Percentiles rank a stretch among this genome's conserved stretches.
Conservation (phyloP, 306 rosid species). For the Psophocarpus tetragonolobus region DNA sequence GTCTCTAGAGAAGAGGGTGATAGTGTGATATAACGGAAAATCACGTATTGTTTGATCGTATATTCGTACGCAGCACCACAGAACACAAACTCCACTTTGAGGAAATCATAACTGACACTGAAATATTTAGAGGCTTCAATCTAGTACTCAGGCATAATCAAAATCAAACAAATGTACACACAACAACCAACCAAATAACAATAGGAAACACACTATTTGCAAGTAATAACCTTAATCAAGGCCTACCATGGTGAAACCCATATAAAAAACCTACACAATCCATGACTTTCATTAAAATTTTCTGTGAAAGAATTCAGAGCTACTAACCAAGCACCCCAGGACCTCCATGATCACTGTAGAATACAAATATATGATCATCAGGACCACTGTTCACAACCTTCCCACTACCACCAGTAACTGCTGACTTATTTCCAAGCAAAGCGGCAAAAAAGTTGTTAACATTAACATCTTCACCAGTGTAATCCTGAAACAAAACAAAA, state of each 20-base stretch:
- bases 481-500: conserved; percentile 65
- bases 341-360: conserved; percentile 90
- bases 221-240: conserved; percentile 12
- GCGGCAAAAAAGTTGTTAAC: conserved; percentile 73
- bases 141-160: not conserved
- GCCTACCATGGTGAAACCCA: conserved; percentile 18
- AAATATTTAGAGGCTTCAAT: not conserved
- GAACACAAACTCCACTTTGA: not conserved
- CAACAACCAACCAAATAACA: conserved; percentile 18
- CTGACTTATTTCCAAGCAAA: conserved; percentile 82
- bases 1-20: not conserved
- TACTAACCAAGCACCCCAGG: conserved; percentile 96
- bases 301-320: not conserved
- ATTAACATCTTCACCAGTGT: conserved; percentile 73
- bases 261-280: conserved; percentile 1
- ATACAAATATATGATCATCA: conserved; percentile 85
- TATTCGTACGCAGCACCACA: not conserved
- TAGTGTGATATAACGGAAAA: not conserved
- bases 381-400: conserved; percentile 97
- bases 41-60: too few species aligned
- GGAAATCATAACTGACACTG: not conserved
- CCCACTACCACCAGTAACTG: conserved; percentile 88
- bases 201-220: not conserved
- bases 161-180: conserved; percentile 20
- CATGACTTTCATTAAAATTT: conserved; percentile 19